phyloP scores from a whole-genome alignment of 2,329 filamentous ascomycete genomes.

The Pseudogymnoascus sp. region DNA sequence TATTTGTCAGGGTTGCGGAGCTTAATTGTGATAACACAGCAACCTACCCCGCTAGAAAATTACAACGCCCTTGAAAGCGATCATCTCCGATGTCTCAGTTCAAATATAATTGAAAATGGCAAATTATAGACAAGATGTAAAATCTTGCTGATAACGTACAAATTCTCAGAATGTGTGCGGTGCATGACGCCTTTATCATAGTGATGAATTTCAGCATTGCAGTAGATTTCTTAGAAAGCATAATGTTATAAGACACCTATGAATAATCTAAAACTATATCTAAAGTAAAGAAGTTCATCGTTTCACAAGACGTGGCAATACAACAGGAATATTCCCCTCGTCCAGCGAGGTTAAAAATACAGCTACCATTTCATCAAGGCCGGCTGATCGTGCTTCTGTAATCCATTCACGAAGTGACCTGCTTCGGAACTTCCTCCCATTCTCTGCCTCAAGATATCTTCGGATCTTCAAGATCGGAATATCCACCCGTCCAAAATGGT shows the following conservation, averaged over 20 bases:
- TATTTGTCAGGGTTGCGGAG: neutral
- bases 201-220: neutral
- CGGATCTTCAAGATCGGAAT: neutral
- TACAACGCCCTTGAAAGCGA: neutral
- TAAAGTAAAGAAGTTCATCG: neutral
- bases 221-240: neutral
- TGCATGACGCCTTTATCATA: neutral
- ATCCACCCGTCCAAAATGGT: neutral
- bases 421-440: neutral
- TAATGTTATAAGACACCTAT: neutral
- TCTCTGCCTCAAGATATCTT: neutral
- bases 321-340: neutral
- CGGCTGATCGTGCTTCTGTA: neutral
- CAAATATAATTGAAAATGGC: neutral
- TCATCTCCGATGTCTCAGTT: neutral
- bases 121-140: neutral
- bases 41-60: neutral
- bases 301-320: neutral
- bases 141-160: neutral
- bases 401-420: neutral
- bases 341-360: neutral
- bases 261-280: neutral
- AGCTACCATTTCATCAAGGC: neutral
- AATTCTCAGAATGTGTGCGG: neutral
- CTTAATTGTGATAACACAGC: neutral